Percentiles rank a stretch among this genome's conserved stretches.
phyloP scores from a whole-genome alignment of 1,284 basidiomycete genomes.

The Leucoagaricus sp. region DNA sequence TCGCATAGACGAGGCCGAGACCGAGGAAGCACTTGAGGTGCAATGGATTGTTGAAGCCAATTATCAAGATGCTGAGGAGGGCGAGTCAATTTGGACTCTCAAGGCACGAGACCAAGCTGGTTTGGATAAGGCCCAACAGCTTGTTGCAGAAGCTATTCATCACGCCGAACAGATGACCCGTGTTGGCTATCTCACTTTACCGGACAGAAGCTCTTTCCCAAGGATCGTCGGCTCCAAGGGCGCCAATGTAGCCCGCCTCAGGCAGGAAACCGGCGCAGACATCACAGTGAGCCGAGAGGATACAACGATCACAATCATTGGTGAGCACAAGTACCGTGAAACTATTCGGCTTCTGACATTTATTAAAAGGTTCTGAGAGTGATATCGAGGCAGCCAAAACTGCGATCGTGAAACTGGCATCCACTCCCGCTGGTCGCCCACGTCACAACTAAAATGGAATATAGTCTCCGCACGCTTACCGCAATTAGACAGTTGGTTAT shows the following conservation, averaged over 20 bases:
- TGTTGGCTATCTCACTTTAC: conserved; percentile 77
- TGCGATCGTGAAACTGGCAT: conserved; percentile 72
- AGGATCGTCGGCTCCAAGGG: conserved; percentile 89
- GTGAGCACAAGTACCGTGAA: conserved; percentile 45
- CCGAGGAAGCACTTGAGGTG: conserved; percentile 43
- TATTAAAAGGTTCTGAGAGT: conserved; percentile 57
- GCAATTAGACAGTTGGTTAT: not conserved
- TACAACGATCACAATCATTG: conserved; percentile 81
- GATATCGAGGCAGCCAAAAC: conserved; percentile 79
- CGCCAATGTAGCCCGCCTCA: conserved; percentile 82
- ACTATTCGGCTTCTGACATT: not conserved
- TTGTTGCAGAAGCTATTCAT: conserved; percentile 71
- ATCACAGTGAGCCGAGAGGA: conserved; percentile 87
- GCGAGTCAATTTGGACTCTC: conserved; percentile 82
- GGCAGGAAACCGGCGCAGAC: conserved; percentile 86
- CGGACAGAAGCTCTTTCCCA: conserved; percentile 77
- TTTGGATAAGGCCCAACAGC: conserved; percentile 71
- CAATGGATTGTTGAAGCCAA: conserved; percentile 80
- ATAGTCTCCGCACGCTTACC: not conserved
- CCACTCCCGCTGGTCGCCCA: conserved; percentile 44
- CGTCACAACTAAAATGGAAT: conserved; percentile 43
- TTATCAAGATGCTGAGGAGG: conserved; percentile 77
- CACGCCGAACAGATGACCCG: conserved; percentile 75
- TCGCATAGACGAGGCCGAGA: conserved; percentile 80
- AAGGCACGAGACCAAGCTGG: conserved; percentile 77